Evolutionary conservation across 2,329 filamentous ascomycete species (phyloP).

Genomic region (Sclerotinia borealis): DNA sequence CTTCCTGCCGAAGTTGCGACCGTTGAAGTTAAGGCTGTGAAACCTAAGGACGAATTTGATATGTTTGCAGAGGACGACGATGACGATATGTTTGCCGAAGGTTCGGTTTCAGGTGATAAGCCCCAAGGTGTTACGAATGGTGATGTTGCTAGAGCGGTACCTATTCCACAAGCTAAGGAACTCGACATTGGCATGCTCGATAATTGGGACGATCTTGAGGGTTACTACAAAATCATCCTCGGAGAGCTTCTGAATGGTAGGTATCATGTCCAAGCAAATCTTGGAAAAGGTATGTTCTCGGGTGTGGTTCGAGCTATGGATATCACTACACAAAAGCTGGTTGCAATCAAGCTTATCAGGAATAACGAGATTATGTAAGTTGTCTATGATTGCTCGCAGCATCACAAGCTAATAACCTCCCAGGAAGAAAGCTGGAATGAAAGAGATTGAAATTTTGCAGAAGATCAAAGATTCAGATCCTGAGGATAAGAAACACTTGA

Average conservation of each 20-base stretch:
- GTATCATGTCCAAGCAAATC: slow-evolving; percentile 79
- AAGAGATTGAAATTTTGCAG: slow-evolving; percentile 88
- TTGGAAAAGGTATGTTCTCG: slow-evolving; percentile 95
- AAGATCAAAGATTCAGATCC: slow-evolving; percentile 81
- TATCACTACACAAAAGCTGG: slow-evolving; percentile 64
- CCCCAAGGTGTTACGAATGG: slow-evolving; percentile 36
- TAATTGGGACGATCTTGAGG: slow-evolving; percentile 88
- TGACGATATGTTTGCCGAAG: slow-evolving; percentile 57
- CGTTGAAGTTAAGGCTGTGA: slow-evolving; percentile 36
- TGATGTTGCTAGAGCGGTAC: slow-evolving; percentile 42
- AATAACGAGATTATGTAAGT: slow-evolving; percentile 81
- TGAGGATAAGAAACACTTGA: slow-evolving; percentile 85
- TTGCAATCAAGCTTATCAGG: slow-evolving; percentile 96
- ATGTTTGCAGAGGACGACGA: slow-evolving; percentile 84
- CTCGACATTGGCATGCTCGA: slow-evolving; percentile 73
- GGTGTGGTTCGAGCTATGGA: slow-evolving; percentile 88
- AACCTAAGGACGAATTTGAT: slow-evolving; percentile 62
- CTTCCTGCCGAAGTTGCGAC: slow-evolving; percentile 33
- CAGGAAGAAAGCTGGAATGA: slow-evolving; percentile 77
- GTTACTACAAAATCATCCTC: slow-evolving; percentile 91
- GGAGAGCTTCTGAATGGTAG: slow-evolving; percentile 85
- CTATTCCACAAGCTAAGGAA: slow-evolving; percentile 44
- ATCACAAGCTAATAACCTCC: slow-evolving; percentile 23
- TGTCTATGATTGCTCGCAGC: neutral
- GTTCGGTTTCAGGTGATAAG: slow-evolving; percentile 37